Conservation (phyloP, 208 protist species). For the Leishmania arabica region DNA sequence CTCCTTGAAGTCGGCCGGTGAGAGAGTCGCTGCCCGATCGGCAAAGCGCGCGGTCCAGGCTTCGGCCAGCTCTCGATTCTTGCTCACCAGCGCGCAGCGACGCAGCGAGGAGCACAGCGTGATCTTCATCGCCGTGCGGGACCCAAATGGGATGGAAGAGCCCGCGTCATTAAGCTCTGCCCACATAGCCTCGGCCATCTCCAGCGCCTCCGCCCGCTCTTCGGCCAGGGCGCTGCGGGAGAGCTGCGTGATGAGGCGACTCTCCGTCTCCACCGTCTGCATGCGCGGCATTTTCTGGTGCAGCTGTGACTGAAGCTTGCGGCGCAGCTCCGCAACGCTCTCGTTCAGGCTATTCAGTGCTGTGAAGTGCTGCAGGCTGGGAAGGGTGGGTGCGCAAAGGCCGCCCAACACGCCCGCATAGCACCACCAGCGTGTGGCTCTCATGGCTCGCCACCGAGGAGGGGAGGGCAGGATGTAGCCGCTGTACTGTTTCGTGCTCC, state of each 20-base stretch:
- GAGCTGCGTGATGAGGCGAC: slow-evolving; percentile 62
- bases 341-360: slow-evolving; percentile 10
- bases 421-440: slow-evolving; percentile 1
- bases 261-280: slow-evolving; percentile 64
- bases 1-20: slow-evolving; percentile 64
- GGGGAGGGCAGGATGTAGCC: not conserved
- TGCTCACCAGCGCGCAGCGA: slow-evolving; percentile 69
- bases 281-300: slow-evolving; percentile 32
- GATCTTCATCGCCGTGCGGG: slow-evolving; percentile 63
- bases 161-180: slow-evolving; percentile 46
- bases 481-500: not conserved
- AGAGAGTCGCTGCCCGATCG: slow-evolving; percentile 41
- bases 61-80: slow-evolving; percentile 47
- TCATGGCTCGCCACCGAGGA: not conserved
- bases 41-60: slow-evolving; percentile 79
- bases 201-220: slow-evolving; percentile 73
- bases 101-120: slow-evolving; percentile 72
- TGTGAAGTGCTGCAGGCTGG: slow-evolving; percentile 8
- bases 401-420: not conserved
- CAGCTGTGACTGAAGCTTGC: slow-evolving; percentile 31
- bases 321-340: slow-evolving; percentile 32
- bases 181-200: slow-evolving; percentile 73
- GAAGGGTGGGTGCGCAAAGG: not conserved
- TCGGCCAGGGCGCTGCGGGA: slow-evolving; percentile 44
- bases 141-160: slow-evolving; percentile 51